phyloP scores from a whole-genome alignment of 1,284 basidiomycete species.

The Ustilago trichophora region DNA sequence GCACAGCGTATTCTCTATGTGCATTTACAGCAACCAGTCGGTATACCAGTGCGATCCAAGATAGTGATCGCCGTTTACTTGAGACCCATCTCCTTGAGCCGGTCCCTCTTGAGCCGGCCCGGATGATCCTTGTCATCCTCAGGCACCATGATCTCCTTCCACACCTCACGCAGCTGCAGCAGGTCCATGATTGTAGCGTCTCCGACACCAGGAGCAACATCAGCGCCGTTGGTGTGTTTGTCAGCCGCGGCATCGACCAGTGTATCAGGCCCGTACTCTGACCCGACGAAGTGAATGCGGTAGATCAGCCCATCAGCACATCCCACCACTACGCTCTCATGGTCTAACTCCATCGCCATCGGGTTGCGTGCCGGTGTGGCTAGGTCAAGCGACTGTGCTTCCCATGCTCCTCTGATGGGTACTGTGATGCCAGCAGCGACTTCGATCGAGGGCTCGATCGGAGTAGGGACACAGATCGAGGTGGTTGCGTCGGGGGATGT shows the following conservation, averaged over 20 bases:
- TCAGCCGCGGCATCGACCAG: neutral
- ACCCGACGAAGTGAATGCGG: constrained; percentile 55
- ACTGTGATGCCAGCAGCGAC: constrained; percentile 7
- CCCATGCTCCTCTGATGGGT: constrained; percentile 56
- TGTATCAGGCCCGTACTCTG: constrained; percentile 31
- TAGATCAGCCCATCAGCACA: constrained; percentile 58
- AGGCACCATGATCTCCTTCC: constrained; percentile 55
- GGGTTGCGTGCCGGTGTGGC: constrained; percentile 50
- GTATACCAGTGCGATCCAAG: too few relatives aligned
- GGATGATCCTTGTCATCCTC: constrained; percentile 40
- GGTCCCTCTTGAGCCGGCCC: constrained; percentile 28
- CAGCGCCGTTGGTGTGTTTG: neutral
- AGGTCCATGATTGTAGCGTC: constrained; percentile 52
- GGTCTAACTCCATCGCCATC: constrained; percentile 58
- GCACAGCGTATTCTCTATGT: too few relatives aligned
- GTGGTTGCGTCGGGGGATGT: neutral
- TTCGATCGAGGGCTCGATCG: neutral
- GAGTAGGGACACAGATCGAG: too few relatives aligned
- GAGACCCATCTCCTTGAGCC: constrained; percentile 26
- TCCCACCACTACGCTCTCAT: constrained; percentile 56
- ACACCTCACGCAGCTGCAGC: constrained; percentile 48
- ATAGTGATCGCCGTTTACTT: too few relatives aligned
- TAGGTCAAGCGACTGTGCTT: constrained; percentile 34
- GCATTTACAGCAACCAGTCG: too few relatives aligned
- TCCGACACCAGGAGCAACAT: constrained; percentile 18